phyloP scores from a whole-genome alignment of 2,329 filamentous ascomycete genomes.

The Balansia obtecta region DNA sequence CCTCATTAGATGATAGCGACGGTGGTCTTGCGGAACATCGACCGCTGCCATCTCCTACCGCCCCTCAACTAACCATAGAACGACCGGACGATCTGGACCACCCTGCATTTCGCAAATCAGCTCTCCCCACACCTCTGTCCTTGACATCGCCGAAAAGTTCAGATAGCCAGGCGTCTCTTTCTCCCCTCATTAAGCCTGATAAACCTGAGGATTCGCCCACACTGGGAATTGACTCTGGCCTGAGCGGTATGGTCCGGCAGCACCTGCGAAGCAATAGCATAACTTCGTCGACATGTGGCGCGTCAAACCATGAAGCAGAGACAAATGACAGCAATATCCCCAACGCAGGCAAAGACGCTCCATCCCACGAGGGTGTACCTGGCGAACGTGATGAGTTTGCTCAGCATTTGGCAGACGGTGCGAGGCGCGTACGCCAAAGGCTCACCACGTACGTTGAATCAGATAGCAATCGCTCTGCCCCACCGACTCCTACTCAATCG shows the following conservation, averaged over 20 bases:
- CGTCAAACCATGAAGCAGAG: conserved; percentile 23
- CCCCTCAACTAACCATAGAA: conserved; percentile 27
- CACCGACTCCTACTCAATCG: conserved; percentile 19
- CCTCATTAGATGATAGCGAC: conserved; percentile 35
- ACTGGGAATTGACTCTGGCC: conserved; percentile 52
- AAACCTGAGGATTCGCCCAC: conserved; percentile 60
- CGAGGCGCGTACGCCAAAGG: conserved; percentile 60
- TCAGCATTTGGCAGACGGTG: conserved; percentile 57
- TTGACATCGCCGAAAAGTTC: conserved; percentile 15
- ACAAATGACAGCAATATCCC: conserved; percentile 1
- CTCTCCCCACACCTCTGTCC: conserved; percentile 31
- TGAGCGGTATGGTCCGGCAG: conserved; percentile 72
- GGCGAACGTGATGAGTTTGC: conserved; percentile 58
- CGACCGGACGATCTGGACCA: conserved; percentile 41
- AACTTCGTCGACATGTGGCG: conserved; percentile 64
- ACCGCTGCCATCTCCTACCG: conserved; percentile 7
- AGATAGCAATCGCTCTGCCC: conserved; percentile 31
- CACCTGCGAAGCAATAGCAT: conserved; percentile 76
- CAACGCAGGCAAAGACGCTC: not conserved
- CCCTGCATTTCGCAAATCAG: conserved; percentile 37
- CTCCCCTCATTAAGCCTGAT: conserved; percentile 8
- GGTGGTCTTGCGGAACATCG: conserved; percentile 16
- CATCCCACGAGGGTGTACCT: not conserved
- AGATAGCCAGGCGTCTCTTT: conserved; percentile 15
- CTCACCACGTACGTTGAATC: conserved; percentile 56